A percentile compares a stretch with the other conserved stretches of the same genome.
phyloP scores from a whole-genome alignment of 2,329 filamentous ascomycete genomes.

The Fusarium transvaalense region DNA sequence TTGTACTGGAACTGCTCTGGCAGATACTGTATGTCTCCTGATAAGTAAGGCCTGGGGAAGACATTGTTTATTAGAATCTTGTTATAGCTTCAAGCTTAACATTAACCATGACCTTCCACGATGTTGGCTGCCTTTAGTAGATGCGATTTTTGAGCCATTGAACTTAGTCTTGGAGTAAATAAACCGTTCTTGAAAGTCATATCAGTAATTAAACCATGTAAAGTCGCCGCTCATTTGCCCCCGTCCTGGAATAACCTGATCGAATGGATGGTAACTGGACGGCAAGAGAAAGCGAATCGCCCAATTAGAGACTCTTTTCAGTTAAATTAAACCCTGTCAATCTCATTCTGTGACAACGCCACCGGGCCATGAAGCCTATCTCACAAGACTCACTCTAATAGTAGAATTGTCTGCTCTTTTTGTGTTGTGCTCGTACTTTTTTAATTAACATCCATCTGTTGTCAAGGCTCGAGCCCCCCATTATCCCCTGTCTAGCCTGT shows the following conservation, averaged over 20 bases:
- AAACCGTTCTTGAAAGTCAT: slow-evolving; percentile 1
- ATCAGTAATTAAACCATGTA: slow-evolving; percentile 14
- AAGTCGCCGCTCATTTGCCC: slow-evolving; percentile 34
- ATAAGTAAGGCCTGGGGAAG: neutral
- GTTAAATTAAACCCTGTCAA: slow-evolving; percentile 22
- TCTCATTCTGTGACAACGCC: slow-evolving; percentile 26
- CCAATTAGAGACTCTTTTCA: neutral
- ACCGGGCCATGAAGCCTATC: slow-evolving; percentile 33
- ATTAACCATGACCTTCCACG: neutral
- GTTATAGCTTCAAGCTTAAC: neutral
- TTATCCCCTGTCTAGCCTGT: slow-evolving; percentile 22
- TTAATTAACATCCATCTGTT: slow-evolving; percentile 26
- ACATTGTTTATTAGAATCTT: neutral
- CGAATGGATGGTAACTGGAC: slow-evolving; percentile 10
- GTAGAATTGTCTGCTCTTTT: slow-evolving; percentile 7
- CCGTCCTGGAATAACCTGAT: slow-evolving; percentile 26
- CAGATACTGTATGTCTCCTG: neutral
- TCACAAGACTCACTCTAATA: slow-evolving; percentile 15
- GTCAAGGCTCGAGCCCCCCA: slow-evolving; percentile 12
- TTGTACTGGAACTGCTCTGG: neutral
- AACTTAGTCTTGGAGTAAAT: neutral
- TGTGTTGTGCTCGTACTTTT: slow-evolving; percentile 15
- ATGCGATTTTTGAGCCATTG: neutral
- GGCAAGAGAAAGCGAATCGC: slow-evolving; percentile 4
- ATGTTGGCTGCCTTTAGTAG: neutral